Evolutionary conservation across 2,329 filamentous ascomycete species (phyloP).

Genomic region (Colletotrichum theobromicola): DNA sequence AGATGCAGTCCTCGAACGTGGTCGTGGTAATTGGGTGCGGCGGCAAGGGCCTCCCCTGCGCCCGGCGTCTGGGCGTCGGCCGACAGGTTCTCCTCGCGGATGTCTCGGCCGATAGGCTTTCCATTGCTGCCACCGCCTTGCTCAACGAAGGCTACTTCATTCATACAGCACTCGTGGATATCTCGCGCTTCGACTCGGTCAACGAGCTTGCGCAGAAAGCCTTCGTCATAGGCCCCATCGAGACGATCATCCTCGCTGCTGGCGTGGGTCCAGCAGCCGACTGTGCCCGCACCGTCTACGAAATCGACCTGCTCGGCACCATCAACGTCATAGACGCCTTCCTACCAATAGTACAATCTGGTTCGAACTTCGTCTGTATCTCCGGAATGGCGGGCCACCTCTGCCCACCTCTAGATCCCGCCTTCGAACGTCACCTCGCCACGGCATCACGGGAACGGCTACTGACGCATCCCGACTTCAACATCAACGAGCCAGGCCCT

Average conservation of each 20-base stretch:
- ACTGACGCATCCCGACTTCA: background rate
- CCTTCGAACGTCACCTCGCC: background rate
- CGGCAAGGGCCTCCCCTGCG: background rate
- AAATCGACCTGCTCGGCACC: background rate
- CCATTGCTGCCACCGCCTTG: background rate
- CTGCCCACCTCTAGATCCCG: background rate
- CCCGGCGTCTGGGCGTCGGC: background rate
- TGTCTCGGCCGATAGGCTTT: background rate
- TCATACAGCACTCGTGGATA: background rate
- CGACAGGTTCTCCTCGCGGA: background rate
- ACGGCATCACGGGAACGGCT: background rate
- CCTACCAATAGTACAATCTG: background rate
- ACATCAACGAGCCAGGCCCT: background rate
- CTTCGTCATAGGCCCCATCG: background rate
- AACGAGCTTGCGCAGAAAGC: background rate
- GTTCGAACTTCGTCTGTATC: background rate
- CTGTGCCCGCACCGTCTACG: background rate
- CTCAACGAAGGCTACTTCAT: background rate
- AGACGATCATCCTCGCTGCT: background rate
- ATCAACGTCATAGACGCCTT: background rate
- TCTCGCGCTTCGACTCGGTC: background rate
- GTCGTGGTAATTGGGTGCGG: background rate
- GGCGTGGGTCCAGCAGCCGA: background rate
- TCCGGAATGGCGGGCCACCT: background rate
- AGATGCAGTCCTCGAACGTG: background rate